phyloP scores from a whole-genome alignment of 495 filamentous ascomycete species.

The Elaphomyces granulatus region DNA sequence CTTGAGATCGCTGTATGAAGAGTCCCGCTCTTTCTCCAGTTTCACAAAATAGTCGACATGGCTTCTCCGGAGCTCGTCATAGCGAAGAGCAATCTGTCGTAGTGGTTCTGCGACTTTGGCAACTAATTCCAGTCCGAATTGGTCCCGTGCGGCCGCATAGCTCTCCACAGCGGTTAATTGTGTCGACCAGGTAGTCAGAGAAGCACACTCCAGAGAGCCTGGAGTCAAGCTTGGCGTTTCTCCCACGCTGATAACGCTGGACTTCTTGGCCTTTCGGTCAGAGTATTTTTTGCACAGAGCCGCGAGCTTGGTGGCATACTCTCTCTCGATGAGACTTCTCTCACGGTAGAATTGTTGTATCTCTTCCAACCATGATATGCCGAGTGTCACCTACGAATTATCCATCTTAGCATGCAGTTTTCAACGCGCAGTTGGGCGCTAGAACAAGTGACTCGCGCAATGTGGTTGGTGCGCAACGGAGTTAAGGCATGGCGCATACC shows the following conservation, averaged over 20 bases:
- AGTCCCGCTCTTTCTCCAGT: slow-evolving; percentile 76
- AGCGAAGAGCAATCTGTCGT: slow-evolving; percentile 52
- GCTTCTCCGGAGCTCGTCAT: slow-evolving; percentile 86
- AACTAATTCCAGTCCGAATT: slow-evolving; percentile 60
- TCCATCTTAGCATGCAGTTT: slow-evolving; percentile 18
- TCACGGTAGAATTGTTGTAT: slow-evolving; percentile 96
- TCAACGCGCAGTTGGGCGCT: slow-evolving; percentile 7
- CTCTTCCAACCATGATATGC: slow-evolving; percentile 90
- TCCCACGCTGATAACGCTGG: slow-evolving; percentile 77
- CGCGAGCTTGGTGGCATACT: slow-evolving; percentile 78
- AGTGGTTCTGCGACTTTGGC: slow-evolving; percentile 72
- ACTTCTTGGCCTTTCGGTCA: slow-evolving; percentile 89
- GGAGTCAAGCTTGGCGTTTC: slow-evolving; percentile 89
- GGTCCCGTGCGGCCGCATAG: slow-evolving; percentile 80
- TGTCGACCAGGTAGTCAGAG: slow-evolving; percentile 90
- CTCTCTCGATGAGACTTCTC: slow-evolving; percentile 84
- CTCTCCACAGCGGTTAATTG: slow-evolving; percentile 80
- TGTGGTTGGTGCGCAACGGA: slow-evolving; percentile 11
- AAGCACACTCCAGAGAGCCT: slow-evolving; percentile 89
- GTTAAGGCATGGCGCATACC: slow-evolving; percentile 35
- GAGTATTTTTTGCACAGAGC: slow-evolving; percentile 86
- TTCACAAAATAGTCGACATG: slow-evolving; percentile 80
- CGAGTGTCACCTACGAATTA: slow-evolving; percentile 48
- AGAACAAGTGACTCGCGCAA: too few species aligned
- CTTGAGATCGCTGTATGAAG: slow-evolving; percentile 67